A percentile compares a stretch with the other conserved stretches of the same genome.
These are phyloP conservation scores for Aspergillus flavus DNA, from an alignment of 2,329 filamentous ascomycete species.

Conservation along the genomic window DNA sequence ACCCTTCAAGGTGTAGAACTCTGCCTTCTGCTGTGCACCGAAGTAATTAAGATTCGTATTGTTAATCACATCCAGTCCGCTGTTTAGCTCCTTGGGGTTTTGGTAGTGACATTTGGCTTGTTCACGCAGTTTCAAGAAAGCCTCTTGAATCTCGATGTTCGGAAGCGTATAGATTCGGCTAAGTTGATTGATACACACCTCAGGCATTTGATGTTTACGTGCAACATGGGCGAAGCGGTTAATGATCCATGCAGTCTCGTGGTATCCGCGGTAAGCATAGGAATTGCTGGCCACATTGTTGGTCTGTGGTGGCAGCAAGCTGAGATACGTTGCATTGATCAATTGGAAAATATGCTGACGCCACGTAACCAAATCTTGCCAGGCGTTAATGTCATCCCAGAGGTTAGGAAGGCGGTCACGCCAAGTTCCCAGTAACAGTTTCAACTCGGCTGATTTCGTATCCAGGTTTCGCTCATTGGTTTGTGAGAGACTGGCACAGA, in stretches of 20 bases:
- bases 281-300: constrained; percentile 86
- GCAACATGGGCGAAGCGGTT: constrained; percentile 98
- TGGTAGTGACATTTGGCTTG: constrained; percentile 99
- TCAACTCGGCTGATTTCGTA: constrained; percentile 91
- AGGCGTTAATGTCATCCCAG: constrained; percentile 99
- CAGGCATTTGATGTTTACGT: constrained; percentile 91
- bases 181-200: constrained; percentile 95
- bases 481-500: constrained; percentile 84
- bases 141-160: constrained; percentile 99
- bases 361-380: constrained; percentile 99
- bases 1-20: constrained; percentile 98
- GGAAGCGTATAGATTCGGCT: constrained; percentile 97
- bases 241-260: constrained; percentile 99
- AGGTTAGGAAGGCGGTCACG: constrained; percentile 93
- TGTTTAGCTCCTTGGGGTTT: constrained; percentile 88
- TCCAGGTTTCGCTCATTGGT: constrained; percentile 87
- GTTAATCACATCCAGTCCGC: constrained; percentile 95
- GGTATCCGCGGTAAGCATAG: constrained; percentile 94
- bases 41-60: constrained; percentile 99
- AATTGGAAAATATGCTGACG: constrained; percentile 97
- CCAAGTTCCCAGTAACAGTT: constrained; percentile 91
- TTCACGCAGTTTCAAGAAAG: constrained; percentile 96
- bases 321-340: constrained; percentile 92
- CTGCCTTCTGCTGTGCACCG: constrained; percentile 90
- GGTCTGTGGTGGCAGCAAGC: constrained; percentile 76